Evolutionary conservation across 1,284 basidiomycete genomes (phyloP), one percentile per base, ranked within the genome.

Genomic region (Leccinum solheimii): DNA sequence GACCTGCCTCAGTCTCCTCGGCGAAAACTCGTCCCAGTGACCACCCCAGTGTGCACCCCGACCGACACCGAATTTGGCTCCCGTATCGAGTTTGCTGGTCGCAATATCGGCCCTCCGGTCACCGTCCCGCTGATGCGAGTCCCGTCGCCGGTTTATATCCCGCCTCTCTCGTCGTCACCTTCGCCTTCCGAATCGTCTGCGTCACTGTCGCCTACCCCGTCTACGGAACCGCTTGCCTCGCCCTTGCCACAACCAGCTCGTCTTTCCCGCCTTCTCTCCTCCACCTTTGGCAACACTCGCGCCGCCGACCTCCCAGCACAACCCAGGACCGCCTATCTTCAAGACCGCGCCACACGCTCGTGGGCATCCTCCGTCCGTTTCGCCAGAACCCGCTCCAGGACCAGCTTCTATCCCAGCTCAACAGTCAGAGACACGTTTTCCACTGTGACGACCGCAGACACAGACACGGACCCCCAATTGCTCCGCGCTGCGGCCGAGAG

Each of bases 371-470:
- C 40, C 21, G 21, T 36, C 8, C 70, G 67, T 49, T 34, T 55
- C 57, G 19, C 55, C 2, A 62, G 59, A 5, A 40, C 67, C 0
- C 65, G 67, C 23, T 66, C 68, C 23, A 68, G 69, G 40, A 23
- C 52, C 2, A 57, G 59, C 19, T 60, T 69, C 21, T 70, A 67
- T 23, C 51, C 59, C 1, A 26, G 14, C 3, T 13, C 40, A 13
- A 40, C 50, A 2, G 36, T 27, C 16, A 59, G 69, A 57, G 71
- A 70, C 38, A 71, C 69, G 1, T 27, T 72, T 32, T 66, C 69
- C 3, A 70, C 71, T 3, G 60, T 73, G 55, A 64, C 72, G n/a
- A 72, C 70, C 4, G 52, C 71, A 30, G 73, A 72, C 40, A 62
- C 72, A 0, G 69, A 71, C 53, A 67, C 60, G 0, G 32, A 50